Evolutionary conservation across 345 rosid genomes (phyloP).

Genomic region (Erodium maritimum): DNA sequence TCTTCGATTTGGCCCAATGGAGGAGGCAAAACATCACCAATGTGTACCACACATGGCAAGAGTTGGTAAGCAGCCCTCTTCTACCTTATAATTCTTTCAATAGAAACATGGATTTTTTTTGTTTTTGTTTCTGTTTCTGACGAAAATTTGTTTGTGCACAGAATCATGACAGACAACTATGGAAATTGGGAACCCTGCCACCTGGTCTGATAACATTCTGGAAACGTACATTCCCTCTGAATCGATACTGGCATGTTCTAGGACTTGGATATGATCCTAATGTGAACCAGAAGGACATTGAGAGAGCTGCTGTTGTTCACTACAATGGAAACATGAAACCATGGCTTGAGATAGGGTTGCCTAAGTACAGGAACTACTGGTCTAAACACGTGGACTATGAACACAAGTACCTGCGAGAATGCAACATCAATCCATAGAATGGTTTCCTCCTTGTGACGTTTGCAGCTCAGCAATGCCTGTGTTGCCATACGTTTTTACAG

Average conservation of each 20-base stretch:
- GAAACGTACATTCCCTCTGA: slow-evolving; percentile 28
- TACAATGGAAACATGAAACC: slow-evolving; percentile 49
- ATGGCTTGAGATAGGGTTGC: slow-evolving; percentile 42
- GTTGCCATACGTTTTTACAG: slow-evolving; percentile 10
- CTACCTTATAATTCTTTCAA: not conserved
- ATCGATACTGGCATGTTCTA: slow-evolving; percentile 37
- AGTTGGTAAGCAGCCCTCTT: slow-evolving; percentile 44
- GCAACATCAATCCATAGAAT: slow-evolving; percentile 36
- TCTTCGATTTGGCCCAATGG: slow-evolving; percentile 87
- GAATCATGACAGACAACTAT: slow-evolving; percentile 34
- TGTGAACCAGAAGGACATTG: slow-evolving; percentile 33
- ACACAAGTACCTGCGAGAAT: slow-evolving; percentile 30
- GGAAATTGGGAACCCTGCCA: slow-evolving; percentile 48
- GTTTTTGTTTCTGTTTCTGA: not conserved
- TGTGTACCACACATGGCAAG: slow-evolving; percentile 88
- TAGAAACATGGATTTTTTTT: not conserved
- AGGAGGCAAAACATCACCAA: slow-evolving; percentile 75
- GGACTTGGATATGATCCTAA: slow-evolving; percentile 43
- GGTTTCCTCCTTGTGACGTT: no score
- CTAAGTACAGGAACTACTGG: slow-evolving; percentile 36
- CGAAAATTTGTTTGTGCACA: slow-evolving; percentile 6
- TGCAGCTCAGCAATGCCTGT: not conserved
- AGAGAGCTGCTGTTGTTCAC: slow-evolving; percentile 36
- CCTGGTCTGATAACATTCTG: slow-evolving; percentile 44
- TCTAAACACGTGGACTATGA: slow-evolving; percentile 31